A percentile compares a stretch with the other conserved stretches of the same genome.
phyloP scores from a whole-genome alignment of 306 rosid species.

The Nissolia schottii region DNA sequence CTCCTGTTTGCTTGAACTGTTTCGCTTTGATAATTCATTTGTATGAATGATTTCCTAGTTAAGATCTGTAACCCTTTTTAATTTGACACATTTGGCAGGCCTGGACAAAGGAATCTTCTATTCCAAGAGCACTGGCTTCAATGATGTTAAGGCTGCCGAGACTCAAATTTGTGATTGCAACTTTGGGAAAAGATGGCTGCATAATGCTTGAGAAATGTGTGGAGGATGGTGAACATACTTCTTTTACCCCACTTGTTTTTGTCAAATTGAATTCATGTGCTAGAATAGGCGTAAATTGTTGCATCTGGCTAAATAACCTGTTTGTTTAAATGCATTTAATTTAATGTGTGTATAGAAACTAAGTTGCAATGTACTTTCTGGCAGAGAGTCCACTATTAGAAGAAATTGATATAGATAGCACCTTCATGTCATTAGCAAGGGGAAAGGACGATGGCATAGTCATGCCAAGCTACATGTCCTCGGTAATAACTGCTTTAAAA shows the following conservation, averaged over 20 bases:
- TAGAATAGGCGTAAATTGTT: constrained; percentile 1
- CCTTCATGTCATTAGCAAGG: constrained; percentile 41
- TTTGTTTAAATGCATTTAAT: constrained; percentile 10
- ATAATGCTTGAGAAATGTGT: constrained; percentile 74
- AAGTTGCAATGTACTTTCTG: constrained; percentile 23
- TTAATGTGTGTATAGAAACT: neutral
- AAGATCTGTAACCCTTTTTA: constrained; percentile 15
- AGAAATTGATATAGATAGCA: constrained; percentile 59
- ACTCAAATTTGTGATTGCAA: constrained; percentile 72
- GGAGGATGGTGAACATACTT: constrained; percentile 42
- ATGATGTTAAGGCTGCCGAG: constrained; percentile 68
- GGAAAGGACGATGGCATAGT: constrained; percentile 39
- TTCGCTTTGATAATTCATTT: neutral
- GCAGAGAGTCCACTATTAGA: constrained; percentile 45
- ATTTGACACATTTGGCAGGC: constrained; percentile 42
- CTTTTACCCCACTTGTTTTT: neutral
- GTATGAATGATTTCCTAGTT: neutral
- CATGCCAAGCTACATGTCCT: constrained; percentile 59
- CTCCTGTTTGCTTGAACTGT: neutral
- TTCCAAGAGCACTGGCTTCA: constrained; percentile 73
- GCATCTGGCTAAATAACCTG: constrained; percentile 4
- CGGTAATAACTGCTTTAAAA: constrained; percentile 45
- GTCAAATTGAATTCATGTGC: neutral
- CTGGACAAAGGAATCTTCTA: constrained; percentile 70
- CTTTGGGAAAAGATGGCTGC: constrained; percentile 90